A percentile compares a stretch with the other conserved stretches of the same genome.
Conservation (phyloP, 2,329 filamentous ascomycete species). For the Pseudocercospora fijiensis region DNA sequence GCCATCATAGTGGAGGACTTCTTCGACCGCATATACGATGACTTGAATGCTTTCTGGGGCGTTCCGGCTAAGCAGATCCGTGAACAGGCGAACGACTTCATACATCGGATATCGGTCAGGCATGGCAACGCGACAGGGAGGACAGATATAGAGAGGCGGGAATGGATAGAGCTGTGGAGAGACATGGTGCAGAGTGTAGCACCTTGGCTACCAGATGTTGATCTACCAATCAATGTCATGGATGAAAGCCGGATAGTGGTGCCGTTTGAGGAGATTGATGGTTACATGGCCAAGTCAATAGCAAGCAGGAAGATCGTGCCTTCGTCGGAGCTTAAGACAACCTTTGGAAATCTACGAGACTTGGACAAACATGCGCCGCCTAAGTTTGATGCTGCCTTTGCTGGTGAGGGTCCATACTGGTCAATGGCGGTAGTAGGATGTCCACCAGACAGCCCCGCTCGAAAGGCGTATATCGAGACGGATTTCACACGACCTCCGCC, state of each 20-base stretch:
- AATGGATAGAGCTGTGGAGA: slow-evolving; percentile 46
- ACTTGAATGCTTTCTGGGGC: slow-evolving; percentile 53
- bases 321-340: slow-evolving; percentile 33
- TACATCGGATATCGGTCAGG: slow-evolving; percentile 43
- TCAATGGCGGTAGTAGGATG: slow-evolving; percentile 45
- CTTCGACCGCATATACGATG: slow-evolving; percentile 54
- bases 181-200: slow-evolving; percentile 43
- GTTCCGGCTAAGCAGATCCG: slow-evolving; percentile 45
- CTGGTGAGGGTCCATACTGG: slow-evolving; percentile 43
- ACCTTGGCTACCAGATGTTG: slow-evolving; percentile 46
- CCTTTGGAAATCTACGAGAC: slow-evolving; percentile 33
- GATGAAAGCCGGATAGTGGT: slow-evolving; percentile 51
- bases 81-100: slow-evolving; percentile 41
- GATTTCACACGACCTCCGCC: slow-evolving; percentile 43
- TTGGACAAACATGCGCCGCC: slow-evolving; percentile 31
- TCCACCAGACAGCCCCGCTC: slow-evolving; percentile 40
- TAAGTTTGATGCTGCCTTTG: slow-evolving; percentile 37
- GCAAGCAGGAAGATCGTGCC: slow-evolving; percentile 34
- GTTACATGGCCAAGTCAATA: slow-evolving; percentile 40
- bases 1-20: slow-evolving; percentile 51
- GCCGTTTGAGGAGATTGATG: slow-evolving; percentile 48
- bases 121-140: slow-evolving; percentile 41
- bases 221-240: slow-evolving; percentile 52
- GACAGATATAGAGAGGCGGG: slow-evolving; percentile 32
- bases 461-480: slow-evolving; percentile 38